A percentile compares a stretch with the other conserved stretches of the same genome.
Conservation (phyloP, 2,329 filamentous ascomycete genomes). For the Colletotrichum liaoningense region DNA sequence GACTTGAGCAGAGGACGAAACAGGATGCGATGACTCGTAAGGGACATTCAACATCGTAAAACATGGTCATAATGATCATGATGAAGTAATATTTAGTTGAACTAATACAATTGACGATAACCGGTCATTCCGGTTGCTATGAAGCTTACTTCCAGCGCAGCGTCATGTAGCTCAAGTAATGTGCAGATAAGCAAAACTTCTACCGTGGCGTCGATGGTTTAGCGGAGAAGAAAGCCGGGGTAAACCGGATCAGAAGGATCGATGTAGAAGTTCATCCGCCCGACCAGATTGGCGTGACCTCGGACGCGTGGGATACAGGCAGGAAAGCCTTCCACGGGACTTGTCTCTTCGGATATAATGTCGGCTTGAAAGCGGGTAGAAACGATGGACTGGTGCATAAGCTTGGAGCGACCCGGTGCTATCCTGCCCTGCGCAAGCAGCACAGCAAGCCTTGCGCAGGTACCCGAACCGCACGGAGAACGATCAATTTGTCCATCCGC, state of each 20-base stretch:
- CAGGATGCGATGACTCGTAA: too few relatives aligned
- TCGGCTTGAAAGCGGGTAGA: constrained; percentile 2
- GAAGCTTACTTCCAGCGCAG: neutral
- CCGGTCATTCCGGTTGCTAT: neutral
- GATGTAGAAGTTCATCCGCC: constrained; percentile 23
- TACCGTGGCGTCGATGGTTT: neutral
- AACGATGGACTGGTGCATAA: constrained; percentile 11
- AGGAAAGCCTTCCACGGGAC: constrained; percentile 1
- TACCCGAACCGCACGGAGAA: constrained; percentile 42
- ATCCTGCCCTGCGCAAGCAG: constrained; percentile 23
- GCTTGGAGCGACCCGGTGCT: neutral
- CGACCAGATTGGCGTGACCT: constrained; percentile 20
- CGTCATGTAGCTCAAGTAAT: neutral
- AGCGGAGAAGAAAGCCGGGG: constrained; percentile 28
- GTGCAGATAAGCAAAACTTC: too few relatives aligned
- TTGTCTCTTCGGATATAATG: neutral
- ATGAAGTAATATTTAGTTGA: neutral
- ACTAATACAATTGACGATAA: neutral
- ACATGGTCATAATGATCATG: too few relatives aligned
- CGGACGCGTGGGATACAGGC: constrained; percentile 18
- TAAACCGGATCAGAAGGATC: constrained; percentile 21
- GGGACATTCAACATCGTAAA: too few relatives aligned
- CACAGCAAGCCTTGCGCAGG: constrained; percentile 37
- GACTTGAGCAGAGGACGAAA: too few relatives aligned
- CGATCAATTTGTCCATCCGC: constrained; percentile 43